Conservation (phyloP, 2,329 filamentous ascomycete genomes). For the Cladosporium sp. region DNA sequence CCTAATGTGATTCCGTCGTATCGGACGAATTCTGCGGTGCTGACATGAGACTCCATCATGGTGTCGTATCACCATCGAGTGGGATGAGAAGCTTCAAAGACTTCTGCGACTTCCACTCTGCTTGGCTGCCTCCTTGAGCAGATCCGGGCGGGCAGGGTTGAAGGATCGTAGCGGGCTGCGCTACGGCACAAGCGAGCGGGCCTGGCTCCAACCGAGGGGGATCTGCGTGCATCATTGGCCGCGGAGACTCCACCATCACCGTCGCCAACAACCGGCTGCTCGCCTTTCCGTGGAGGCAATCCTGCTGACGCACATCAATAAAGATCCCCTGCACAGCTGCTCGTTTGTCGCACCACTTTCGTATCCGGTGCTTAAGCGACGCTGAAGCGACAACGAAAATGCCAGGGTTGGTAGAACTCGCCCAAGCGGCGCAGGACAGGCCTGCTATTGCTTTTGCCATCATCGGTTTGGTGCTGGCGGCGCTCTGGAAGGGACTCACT, state of each 20-base stretch:
- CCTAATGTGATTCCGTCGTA: too few species aligned
- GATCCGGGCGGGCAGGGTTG: too few species aligned
- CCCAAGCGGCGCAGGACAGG: slow-evolving; percentile 3
- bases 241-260: neutral
- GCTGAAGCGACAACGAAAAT: neutral
- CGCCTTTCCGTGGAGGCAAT: neutral
- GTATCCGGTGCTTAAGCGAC: too few species aligned
- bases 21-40: too few species aligned
- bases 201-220: neutral
- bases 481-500: neutral
- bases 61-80: too few species aligned
- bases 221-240: neutral
- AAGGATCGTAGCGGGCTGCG: too few species aligned
- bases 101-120: too few species aligned
- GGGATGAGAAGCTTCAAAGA: too few species aligned
- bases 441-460: slow-evolving; percentile 3
- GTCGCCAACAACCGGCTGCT: neutral
- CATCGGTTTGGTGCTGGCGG: neutral
- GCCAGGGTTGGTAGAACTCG: neutral
- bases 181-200: too few species aligned
- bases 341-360: neutral
- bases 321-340: neutral
- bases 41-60: too few species aligned
- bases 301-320: neutral
- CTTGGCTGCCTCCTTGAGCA: too few species aligned